A percentile compares a stretch with the other conserved stretches of the same genome.
These are phyloP conservation scores for Cytospora leucostoma DNA, from an alignment of 2,329 filamentous ascomycete genomes.

Conservation along the genomic window DNA sequence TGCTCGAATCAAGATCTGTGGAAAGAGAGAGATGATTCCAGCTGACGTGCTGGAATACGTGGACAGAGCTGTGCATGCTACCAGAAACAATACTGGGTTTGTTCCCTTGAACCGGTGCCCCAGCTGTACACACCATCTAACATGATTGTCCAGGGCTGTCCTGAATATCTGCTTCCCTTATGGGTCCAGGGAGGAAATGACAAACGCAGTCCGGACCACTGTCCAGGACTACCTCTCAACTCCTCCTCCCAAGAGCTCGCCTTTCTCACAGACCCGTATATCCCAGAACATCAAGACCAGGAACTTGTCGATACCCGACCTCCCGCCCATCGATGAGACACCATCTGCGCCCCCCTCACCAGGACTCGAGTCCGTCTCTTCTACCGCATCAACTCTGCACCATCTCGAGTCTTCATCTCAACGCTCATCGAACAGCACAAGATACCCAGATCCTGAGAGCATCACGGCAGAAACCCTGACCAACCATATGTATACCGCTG, in stretches of 20 bases:
- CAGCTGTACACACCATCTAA: conserved; percentile 21
- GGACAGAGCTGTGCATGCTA: conserved; percentile 82
- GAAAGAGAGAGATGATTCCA: conserved; percentile 80
- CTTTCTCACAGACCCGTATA: conserved; percentile 87
- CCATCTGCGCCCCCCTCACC: conserved; percentile 47
- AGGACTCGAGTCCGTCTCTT: conserved; percentile 57
- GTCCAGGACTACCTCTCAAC: conserved; percentile 84
- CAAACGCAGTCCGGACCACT: conserved; percentile 81
- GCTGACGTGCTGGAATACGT: conserved; percentile 87
- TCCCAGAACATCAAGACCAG: conserved; percentile 79
- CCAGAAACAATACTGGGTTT: conserved; percentile 80
- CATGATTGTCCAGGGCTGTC: conserved; percentile 44
- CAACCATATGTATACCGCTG: conserved; percentile 84
- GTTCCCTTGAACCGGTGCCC: conserved; percentile 28
- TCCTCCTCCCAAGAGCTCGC: conserved; percentile 62
- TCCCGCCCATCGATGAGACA: conserved; percentile 53
- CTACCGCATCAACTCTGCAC: conserved; percentile 57
- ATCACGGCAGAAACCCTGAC: conserved; percentile 83
- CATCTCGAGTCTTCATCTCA: conserved; percentile 47
- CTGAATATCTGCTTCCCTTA: conserved; percentile 98
- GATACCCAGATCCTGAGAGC: conserved; percentile 72
- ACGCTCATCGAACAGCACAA: conserved; percentile 40
- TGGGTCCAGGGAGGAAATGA: conserved; percentile 94
- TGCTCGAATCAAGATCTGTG: conserved; percentile 80
- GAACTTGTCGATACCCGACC: conserved; percentile 52